These are phyloP conservation scores for Sarocladium kiliense DNA, from an alignment of 2,329 filamentous ascomycete genomes.

Conservation along the genomic window DNA sequence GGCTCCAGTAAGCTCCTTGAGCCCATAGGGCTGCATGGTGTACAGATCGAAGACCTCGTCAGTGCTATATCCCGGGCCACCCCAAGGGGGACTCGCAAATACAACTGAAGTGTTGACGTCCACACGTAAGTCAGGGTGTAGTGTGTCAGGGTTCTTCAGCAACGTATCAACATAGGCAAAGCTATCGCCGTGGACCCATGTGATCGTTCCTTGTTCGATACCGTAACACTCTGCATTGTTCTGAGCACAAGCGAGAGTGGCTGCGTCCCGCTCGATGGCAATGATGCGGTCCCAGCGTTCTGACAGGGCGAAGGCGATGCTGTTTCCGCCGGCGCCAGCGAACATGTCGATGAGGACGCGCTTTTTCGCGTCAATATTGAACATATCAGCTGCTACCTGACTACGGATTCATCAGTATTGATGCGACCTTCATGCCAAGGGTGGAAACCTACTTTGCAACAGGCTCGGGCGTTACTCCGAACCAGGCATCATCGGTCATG, in stretches of 20 bases:
- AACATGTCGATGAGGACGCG: conserved; percentile 81
- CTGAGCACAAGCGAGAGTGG: conserved; percentile 82
- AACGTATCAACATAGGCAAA: conserved; percentile 63
- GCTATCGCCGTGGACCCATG: conserved; percentile 83
- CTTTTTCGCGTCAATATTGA: conserved; percentile 44
- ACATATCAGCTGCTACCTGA: conserved; percentile 70
- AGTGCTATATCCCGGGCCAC: conserved; percentile 49
- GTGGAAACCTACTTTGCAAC: conserved; percentile 64
- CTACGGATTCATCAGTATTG: conserved; percentile 29
- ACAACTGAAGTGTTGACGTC: conserved; percentile 38
- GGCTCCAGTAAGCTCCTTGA: conserved; percentile 56
- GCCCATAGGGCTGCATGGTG: conserved; percentile 82
- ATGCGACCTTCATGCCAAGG: not conserved
- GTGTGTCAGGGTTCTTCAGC: conserved; percentile 26
- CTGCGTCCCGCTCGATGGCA: conserved; percentile 78
- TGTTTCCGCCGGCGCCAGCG: conserved; percentile 86
- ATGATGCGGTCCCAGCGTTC: conserved; percentile 78
- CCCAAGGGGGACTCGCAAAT: conserved; percentile 58
- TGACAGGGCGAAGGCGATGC: conserved; percentile 86
- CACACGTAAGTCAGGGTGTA: conserved; percentile 35
- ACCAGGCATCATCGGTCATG: conserved; percentile 94
- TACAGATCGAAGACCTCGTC: conserved; percentile 74
- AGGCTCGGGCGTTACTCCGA: conserved; percentile 90
- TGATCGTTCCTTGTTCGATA: conserved; percentile 65
- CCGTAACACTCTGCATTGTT: conserved; percentile 86